Conservation (phyloP, 768 basidiomycete genomes). For the Lentinula guzmanii region DNA sequence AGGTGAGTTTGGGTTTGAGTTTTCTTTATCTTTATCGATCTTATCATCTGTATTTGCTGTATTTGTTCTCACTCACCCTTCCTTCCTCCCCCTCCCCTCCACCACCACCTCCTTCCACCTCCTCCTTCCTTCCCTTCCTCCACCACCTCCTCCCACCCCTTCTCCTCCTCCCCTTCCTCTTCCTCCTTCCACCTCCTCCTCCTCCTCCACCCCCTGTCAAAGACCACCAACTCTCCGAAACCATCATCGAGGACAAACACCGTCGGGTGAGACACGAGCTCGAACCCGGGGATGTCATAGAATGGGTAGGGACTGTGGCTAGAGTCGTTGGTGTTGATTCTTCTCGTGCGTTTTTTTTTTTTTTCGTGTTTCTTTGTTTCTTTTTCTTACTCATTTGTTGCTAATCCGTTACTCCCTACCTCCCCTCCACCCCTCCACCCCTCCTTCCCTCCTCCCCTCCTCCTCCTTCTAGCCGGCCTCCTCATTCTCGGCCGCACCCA, state of each 20-base stretch:
- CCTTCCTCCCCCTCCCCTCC: neutral
- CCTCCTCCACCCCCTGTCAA: neutral
- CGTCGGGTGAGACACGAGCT: constrained; percentile 81
- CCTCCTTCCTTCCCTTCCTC: neutral
- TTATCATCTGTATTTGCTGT: no score
- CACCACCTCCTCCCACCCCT: no score
- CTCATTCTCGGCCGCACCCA: constrained; percentile 83
- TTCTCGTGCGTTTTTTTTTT: constrained; percentile 67
- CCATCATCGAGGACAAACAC: constrained; percentile 84
- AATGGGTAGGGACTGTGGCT: constrained; percentile 81
- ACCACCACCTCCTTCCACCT: no score
- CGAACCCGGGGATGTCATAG: constrained; percentile 86
- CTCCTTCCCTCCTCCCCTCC: no score
- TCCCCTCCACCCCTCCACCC: no score
- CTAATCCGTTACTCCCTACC: no score
- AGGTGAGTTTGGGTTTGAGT: constrained; percentile 27
- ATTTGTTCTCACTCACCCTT: no score
- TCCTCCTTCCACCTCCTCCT: neutral
- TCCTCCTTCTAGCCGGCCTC: constrained; percentile 56
- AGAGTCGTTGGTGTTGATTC: constrained; percentile 89
- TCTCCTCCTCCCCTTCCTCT: neutral
- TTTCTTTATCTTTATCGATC: neutral
- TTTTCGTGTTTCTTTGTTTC: constrained; percentile 45
- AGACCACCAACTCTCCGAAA: constrained; percentile 64
- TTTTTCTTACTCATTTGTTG: no score